Base-by-base conservation (phyloP, 2,329 filamentous ascomycete species). In the Colletotrichum graminicola region DNA sequence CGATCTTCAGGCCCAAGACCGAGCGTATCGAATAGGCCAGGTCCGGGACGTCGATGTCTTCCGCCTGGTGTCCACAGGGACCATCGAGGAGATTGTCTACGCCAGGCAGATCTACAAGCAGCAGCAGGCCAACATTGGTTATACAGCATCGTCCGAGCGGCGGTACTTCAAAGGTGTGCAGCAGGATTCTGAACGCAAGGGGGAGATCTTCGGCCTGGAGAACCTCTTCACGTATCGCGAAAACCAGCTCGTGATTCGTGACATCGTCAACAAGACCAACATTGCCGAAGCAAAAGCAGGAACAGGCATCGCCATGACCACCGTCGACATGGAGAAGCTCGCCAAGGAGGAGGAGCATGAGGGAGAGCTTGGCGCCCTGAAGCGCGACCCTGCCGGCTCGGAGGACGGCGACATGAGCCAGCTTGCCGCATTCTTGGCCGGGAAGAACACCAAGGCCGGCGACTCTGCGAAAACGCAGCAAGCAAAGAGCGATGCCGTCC, bases 191-290 rank as follows among this genome's bases (percentile, higher is more conserved):
- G 89, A 89, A 36, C 91, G 95, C 74, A 95, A 95, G 76, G 96
- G 96, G 21, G 96, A 99, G 80, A 94, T 99, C 29, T 99, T 99
- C 75, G 96, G 96, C 0, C 86, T 98, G 2, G 82, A 88, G 29
- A 99, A 99, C 75, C 87, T 99, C 16, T 94, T 99, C 76, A 90
- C 90, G 0, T 98, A 94, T 73, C 91, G 94, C 74, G 89, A 90
- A 59, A 89, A 95, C 74, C 93, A 93, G 71, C 88, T 97, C 16
- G 87, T 98, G 18, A 87, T 98, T 6, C 89, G 93, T n/a, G 94
- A 98, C 67, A 98, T 99, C 75, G 94, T 99, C 76, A 97, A 98
- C 84, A 97, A 98, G 81, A 98, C 96, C 36, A 99, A 99, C 77
- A 91, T 99, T 62, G 96, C 96, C 5, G 96, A 99, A 82, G 94